Conservation (phyloP, 164 flowering plant genomes). For the Annona squamosa region DNA sequence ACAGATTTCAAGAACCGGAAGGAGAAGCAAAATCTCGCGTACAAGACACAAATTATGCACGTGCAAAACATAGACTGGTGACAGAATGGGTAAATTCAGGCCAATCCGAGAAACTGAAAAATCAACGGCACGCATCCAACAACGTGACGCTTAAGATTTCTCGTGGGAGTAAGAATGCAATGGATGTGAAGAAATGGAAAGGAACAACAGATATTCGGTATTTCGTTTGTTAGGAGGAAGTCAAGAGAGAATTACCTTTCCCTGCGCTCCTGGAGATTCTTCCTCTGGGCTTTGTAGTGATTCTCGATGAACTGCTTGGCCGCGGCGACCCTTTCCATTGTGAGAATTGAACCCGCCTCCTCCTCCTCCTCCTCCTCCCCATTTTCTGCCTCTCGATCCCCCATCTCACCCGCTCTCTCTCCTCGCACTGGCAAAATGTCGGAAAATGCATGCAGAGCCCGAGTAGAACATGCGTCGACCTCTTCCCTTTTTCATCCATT, state of each 20-base stretch:
- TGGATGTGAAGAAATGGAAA: background rate
- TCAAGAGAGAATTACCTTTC: slow-evolving; percentile 32
- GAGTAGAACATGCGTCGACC: background rate
- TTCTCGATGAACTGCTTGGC: slow-evolving; percentile 86
- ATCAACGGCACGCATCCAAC: too few species aligned
- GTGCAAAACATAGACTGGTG: too few species aligned
- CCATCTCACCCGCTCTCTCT: slow-evolving; percentile 26
- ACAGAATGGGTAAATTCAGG: too few species aligned
- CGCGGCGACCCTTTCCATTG: slow-evolving; percentile 82
- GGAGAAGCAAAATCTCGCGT: too few species aligned
- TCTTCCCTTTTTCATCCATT: background rate
- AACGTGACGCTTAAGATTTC: too few species aligned
- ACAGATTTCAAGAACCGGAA: too few species aligned
- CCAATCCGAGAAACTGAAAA: too few species aligned
- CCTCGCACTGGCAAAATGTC: slow-evolving; percentile 9
- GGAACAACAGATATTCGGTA: background rate
- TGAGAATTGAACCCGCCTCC: slow-evolving; percentile 48
- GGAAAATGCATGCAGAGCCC: slow-evolving; percentile 5
- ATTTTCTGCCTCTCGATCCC: slow-evolving; percentile 19
- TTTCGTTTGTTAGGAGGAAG: background rate
- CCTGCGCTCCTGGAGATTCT: slow-evolving; percentile 75
- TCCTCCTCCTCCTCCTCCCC: slow-evolving; percentile 29
- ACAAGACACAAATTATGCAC: too few species aligned
- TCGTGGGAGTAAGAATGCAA: too few species aligned
- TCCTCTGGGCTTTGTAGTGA: slow-evolving; percentile 77